Conservation (phyloP, 1,284 basidiomycete species). For the Cryptococcus maquisensis region DNA sequence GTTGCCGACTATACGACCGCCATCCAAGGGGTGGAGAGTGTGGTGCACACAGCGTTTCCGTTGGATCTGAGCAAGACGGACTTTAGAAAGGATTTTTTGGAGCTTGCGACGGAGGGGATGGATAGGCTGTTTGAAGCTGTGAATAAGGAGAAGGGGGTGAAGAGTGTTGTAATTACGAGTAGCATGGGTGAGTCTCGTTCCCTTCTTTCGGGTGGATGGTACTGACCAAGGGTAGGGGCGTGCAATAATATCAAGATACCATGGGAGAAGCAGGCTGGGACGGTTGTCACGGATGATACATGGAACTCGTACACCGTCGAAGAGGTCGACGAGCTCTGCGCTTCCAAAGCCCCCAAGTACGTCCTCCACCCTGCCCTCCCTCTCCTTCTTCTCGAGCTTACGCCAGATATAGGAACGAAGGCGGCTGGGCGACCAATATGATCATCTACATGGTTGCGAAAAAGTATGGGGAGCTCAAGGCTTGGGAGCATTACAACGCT, state of each 20-base stretch:
- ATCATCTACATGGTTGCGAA: neutral
- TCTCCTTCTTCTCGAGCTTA: neutral
- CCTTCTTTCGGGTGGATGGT: neutral
- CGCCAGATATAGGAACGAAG: neutral
- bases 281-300: neutral
- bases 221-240: neutral
- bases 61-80: constrained; percentile 11
- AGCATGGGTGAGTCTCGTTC: neutral
- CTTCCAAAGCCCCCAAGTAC: neutral
- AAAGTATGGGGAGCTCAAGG: neutral
- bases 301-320: neutral
- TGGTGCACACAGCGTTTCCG: constrained; percentile 16
- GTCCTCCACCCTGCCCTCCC: neutral
- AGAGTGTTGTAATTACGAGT: neutral
- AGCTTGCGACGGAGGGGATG: neutral
- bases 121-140: neutral
- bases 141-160: neutral
- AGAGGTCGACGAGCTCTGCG: neutral
- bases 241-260: neutral
- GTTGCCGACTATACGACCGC: constrained; percentile 40
- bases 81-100: neutral
- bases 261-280: neutral
- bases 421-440: neutral
- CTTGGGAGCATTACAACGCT: neutral
- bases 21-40: constrained; percentile 19